phyloP scores from a whole-genome alignment of 331 rosid genomes.

The Arachis monticola region DNA sequence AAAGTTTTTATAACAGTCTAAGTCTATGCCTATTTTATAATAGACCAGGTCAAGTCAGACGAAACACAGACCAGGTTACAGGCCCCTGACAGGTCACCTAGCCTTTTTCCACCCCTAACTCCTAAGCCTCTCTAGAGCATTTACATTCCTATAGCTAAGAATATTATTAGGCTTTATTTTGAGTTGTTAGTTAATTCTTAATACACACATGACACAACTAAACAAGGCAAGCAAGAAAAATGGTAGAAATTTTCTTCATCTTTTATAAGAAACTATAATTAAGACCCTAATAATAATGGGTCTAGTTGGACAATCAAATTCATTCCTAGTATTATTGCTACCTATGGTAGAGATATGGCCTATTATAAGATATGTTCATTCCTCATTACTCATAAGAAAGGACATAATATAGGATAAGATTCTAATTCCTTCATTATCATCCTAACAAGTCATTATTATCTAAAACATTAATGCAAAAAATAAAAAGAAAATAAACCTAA shows the following conservation, averaged over 20 bases:
- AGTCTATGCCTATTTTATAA: too few relatives aligned
- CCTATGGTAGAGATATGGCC: conserved; percentile 13
- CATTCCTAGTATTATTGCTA: conserved; percentile 27
- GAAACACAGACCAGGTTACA: too few relatives aligned
- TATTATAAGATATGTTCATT: conserved; percentile 18
- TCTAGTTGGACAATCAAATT: conserved; percentile 22
- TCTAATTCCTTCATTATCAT: conserved; percentile 27
- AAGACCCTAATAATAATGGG: conserved; percentile 23
- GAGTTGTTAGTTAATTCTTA: not conserved
- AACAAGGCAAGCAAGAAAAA: conserved; percentile 25
- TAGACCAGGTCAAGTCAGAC: too few relatives aligned
- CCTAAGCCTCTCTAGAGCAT: conserved; percentile 11
- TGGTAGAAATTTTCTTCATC: conserved; percentile 34
- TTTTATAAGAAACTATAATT: conserved; percentile 31
- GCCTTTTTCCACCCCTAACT: too few relatives aligned
- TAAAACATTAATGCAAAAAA: conserved; percentile 1
- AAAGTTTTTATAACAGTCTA: too few relatives aligned
- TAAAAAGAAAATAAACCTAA: not conserved
- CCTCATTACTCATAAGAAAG: not conserved
- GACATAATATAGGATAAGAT: conserved; percentile 12
- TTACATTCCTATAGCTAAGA: not conserved
- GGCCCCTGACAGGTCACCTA: too few relatives aligned
- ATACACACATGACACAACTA: not conserved
- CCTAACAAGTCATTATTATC: conserved; percentile 34
- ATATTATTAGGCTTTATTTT: not conserved